Conservation (phyloP, 257 asterid species). For the Parsonsia alboflavescens region DNA sequence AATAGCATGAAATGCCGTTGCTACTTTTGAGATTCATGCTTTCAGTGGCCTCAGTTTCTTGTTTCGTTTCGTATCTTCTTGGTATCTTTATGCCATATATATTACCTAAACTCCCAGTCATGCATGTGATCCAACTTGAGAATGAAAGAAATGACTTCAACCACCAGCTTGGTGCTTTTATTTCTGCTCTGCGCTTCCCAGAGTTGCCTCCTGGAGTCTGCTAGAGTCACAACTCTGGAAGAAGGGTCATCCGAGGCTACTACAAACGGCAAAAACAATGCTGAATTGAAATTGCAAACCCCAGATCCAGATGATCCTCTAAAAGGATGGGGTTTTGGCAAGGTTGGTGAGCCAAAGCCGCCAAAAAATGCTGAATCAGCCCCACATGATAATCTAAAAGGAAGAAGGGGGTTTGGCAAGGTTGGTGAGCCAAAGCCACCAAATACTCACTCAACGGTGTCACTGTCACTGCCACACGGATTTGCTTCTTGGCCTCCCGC, state of each 20-base stretch:
- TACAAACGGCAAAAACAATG: no score
- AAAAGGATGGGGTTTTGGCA: no score
- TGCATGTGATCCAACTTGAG: not conserved
- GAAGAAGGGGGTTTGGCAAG: not conserved
- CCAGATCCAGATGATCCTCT: not conserved
- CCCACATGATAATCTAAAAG: no score
- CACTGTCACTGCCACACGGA: no score
- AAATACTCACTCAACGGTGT: not conserved
- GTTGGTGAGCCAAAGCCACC: not conserved
- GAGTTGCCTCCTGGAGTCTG: conserved; percentile 15
- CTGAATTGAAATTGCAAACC: not conserved
- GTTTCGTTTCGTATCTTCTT: not conserved
- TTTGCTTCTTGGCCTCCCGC: no score
- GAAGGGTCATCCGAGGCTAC: no score
- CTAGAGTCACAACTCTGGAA: no score
- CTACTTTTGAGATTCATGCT: not conserved
- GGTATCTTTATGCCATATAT: not conserved
- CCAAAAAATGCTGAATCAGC: no score
- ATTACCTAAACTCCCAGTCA: not conserved
- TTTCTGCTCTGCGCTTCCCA: conserved; percentile 16
- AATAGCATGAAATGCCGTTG: conserved; percentile 10
- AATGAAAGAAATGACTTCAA: conserved; percentile 15
- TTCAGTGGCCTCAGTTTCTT: not conserved
- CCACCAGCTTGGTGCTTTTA: not conserved
- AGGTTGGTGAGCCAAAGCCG: not conserved